A percentile compares a stretch with the other conserved stretches of the same genome.
phyloP scores from a whole-genome alignment of 805 yeast species.

The Candida michaelii region DNA sequence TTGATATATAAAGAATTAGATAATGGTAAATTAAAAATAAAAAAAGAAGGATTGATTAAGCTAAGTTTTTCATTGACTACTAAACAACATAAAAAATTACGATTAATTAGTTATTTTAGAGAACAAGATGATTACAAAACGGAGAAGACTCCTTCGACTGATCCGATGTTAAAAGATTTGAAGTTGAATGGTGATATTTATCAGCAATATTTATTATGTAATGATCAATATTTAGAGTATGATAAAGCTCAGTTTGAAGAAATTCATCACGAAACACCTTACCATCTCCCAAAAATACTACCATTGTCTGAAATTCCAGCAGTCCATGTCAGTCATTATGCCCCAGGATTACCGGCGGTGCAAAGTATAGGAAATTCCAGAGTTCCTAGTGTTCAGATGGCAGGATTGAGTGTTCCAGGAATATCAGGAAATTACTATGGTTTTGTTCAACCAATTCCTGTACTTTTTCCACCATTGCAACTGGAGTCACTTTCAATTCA shows the following conservation, averaged over 20 bases:
- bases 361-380: not conserved
- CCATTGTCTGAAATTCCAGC: not conserved
- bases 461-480: constrained; percentile 1
- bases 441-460: constrained; percentile 3
- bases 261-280: too few species aligned
- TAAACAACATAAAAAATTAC: constrained; percentile 52
- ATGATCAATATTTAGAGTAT: constrained; percentile 14
- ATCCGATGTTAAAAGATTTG: constrained; percentile 23
- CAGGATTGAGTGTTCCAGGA: not conserved
- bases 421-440: not conserved
- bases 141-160: constrained; percentile 21
- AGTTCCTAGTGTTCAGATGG: too few species aligned
- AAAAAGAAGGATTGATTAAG: constrained; percentile 57
- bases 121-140: constrained; percentile 9
- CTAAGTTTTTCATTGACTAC: constrained; percentile 63
- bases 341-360: too few species aligned
- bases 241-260: constrained; percentile 1
- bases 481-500: constrained; percentile 6
- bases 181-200: constrained; percentile 21
- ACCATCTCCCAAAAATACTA: not conserved
- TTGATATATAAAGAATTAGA: constrained; percentile 55
- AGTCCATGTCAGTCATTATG: too few species aligned
- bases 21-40: constrained; percentile 22
- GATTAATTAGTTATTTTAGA: constrained; percentile 54
- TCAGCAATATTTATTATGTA: constrained; percentile 21